Evolutionary conservation across 2,329 filamentous ascomycete species (phyloP), one percentile per base, ranked within the genome.

Genomic region (Fusarium proliferatum): DNA sequence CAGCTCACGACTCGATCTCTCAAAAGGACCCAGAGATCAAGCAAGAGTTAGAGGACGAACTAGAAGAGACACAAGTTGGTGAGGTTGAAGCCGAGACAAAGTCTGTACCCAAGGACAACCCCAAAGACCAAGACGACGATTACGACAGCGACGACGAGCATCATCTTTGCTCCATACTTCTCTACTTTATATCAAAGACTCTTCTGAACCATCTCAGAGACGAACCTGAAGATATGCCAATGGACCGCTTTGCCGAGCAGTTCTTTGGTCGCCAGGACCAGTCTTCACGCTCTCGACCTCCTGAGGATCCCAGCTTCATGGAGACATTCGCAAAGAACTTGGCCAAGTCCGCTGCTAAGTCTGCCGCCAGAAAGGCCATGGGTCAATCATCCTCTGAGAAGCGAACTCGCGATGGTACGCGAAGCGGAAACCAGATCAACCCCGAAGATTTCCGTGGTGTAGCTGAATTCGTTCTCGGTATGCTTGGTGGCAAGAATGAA

Each of bases 221-320:
- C 43, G 38, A 53, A 3, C 41, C 45, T 9, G 45, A 62, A 23
- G 53, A 61, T 15, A 30, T 26, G 13, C 38, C 39, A 17, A 78
- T 78, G 76, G 76, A 78, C 21, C 71, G 71, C 21, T 76, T 78
- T 58, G 67, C 76, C 21, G 71, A 78, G 26, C 76, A 78, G 19
- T 39, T 78, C 43, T 73, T 78, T 43, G 74, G 74, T 26, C 60
- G 73, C 6, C 71, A 72, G 38, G 61, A 64, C n/a, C 67, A 55
- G 26, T 39, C 67, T 42, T 63, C 71, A 16, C 62, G 67, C 5
- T 52, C 70, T 33, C 61, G 65, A 17, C 62, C 59, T 16, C 63
- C 60, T 28, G 70, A 78, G 12, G 60, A 65, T 16, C 49, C 61
- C n/a, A 74, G 76, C 53, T 74, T 78, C 49, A 66, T 76, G 61